phyloP scores from a whole-genome alignment of 225 moss, liverwort and hornwort genomes.

The Pseudoscleropodium purum region DNA sequence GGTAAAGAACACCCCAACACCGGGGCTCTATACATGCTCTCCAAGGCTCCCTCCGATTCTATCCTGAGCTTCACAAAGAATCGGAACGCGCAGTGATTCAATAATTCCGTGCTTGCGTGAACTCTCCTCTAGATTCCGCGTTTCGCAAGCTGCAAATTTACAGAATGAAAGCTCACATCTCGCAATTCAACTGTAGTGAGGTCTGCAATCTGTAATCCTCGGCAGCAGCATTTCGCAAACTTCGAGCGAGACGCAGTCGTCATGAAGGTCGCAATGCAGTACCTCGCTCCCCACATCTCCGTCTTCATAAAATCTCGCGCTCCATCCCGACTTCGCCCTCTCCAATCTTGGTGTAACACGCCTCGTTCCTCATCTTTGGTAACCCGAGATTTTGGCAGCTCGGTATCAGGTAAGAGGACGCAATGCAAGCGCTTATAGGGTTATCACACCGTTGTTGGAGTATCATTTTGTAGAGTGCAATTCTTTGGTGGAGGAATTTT shows the following conservation, averaged over 20 bases:
- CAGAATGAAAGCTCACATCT: background rate
- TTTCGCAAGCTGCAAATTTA: background rate
- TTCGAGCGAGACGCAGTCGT: background rate
- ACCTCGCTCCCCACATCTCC: slow-evolving; percentile 29
- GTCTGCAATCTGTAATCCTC: background rate
- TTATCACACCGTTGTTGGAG: background rate
- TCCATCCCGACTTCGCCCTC: slow-evolving; percentile 6
- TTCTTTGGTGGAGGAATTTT: background rate
- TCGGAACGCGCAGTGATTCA: background rate
- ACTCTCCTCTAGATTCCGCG: background rate
- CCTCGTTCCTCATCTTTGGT: background rate
- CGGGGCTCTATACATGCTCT: background rate
- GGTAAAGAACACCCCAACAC: background rate
- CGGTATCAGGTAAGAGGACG: slow-evolving; percentile 5
- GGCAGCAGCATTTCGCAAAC: background rate
- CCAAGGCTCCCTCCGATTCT: background rate
- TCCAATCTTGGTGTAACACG: slow-evolving; percentile 1
- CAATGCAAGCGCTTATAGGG: background rate
- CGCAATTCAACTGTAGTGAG: background rate
- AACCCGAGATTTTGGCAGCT: background rate
- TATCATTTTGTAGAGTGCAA: background rate
- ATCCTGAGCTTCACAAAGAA: background rate
- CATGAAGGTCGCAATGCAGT: slow-evolving; percentile 47
- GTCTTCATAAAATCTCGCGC: slow-evolving; percentile 11
- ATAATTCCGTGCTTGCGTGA: background rate